Conservation (phyloP, 257 asterid genomes). For the Capsicum chinense region DNA sequence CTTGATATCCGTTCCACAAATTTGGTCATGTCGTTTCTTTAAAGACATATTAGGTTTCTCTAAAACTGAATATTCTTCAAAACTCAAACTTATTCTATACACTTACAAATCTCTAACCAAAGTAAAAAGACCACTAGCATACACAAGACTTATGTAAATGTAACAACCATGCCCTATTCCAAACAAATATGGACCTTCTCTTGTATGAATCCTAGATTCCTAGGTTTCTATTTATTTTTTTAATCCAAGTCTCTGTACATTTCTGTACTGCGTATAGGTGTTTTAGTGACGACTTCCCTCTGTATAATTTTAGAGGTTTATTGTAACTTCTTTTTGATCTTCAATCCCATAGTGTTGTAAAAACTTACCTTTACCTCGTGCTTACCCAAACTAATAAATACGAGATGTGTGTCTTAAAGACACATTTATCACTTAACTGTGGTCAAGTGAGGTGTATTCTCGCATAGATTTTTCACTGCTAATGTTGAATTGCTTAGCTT, state of each 20-base stretch:
- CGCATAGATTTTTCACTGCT: constrained; percentile 1
- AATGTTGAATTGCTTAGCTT: not conserved
- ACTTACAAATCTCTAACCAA: not conserved
- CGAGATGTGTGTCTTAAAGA: not conserved
- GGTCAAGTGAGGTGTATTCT: not conserved
- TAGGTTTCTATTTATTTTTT: not conserved
- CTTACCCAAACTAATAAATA: constrained; percentile 5
- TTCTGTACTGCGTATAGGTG: not conserved
- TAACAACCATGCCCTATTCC: not conserved
- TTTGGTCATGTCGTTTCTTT: not conserved
- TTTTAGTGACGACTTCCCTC: not conserved
- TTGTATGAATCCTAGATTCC: not conserved
- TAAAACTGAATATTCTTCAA: not conserved
- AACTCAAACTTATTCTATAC: not conserved
- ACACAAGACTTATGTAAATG: not conserved
- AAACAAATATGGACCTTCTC: not conserved
- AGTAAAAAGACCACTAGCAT: not conserved
- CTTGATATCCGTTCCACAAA: not conserved
- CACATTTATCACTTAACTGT: not conserved
- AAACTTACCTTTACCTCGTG: not conserved
- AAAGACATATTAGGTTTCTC: not conserved
- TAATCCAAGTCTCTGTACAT: not conserved
- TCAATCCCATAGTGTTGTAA: not conserved
- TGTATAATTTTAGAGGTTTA: not conserved
- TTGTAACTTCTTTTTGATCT: not conserved